A percentile compares a stretch with the other conserved stretches of the same genome.
phyloP scores from a whole-genome alignment of 2,329 filamentous ascomycete genomes.

The Domatiomyces catenatus region DNA sequence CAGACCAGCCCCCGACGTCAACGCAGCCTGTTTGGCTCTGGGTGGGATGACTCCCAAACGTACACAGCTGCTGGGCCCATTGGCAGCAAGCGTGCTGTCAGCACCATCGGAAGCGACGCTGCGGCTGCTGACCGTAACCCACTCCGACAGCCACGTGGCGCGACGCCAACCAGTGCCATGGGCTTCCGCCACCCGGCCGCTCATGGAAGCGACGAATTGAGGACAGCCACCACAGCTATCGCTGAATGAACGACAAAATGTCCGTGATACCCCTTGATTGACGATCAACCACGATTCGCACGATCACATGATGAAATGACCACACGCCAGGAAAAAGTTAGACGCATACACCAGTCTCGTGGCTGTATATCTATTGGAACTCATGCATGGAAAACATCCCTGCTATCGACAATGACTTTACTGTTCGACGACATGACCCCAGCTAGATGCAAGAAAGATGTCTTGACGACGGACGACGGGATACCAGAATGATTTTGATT shows the following conservation, averaged over 20 bases:
- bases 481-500: background rate
- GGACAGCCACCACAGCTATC: constrained; percentile 44
- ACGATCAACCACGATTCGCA: constrained; percentile 17
- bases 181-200: constrained; percentile 49
- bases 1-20: constrained; percentile 27
- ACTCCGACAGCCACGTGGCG: constrained; percentile 47
- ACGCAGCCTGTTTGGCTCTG: constrained; percentile 15
- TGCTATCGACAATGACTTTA: background rate
- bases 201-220: constrained; percentile 49
- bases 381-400: background rate
- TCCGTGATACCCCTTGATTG: constrained; percentile 11
- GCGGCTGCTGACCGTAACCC: constrained; percentile 39
- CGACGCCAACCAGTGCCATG: constrained; percentile 43
- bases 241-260: constrained; percentile 37
- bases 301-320: constrained; percentile 17
- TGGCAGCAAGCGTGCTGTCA: constrained; percentile 49
- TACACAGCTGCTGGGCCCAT: constrained; percentile 38
- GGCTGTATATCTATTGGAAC: constrained; percentile 11
- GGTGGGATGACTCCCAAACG: constrained; percentile 12
- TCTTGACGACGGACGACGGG: background rate
- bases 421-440: background rate
- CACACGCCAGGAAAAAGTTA: constrained; percentile 15
- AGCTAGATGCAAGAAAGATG: background rate
- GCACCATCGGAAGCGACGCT: constrained; percentile 39
- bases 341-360: constrained; percentile 18